Percentiles rank a stretch among this genome's conserved stretches.
phyloP scores from a whole-genome alignment of 495 filamentous ascomycete species.

The Astrocystis sublimbata region DNA sequence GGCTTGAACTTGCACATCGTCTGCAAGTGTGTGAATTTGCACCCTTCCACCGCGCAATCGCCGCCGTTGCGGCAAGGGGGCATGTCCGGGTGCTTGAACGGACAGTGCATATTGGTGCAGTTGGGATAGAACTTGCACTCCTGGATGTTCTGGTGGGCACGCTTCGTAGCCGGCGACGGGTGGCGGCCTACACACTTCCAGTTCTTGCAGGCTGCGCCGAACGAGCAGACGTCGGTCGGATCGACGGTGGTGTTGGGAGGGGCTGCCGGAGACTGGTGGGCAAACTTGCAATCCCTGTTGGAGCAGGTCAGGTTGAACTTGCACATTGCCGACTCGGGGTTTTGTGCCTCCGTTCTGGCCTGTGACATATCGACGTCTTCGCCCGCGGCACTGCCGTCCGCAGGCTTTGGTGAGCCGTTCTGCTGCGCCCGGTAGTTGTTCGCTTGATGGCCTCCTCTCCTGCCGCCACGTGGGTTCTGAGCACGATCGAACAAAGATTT shows the following conservation, averaged over 20 bases:
- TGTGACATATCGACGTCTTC: conserved; percentile 57
- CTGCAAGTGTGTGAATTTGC: conserved; percentile 85
- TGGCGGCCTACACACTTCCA: conserved; percentile 89
- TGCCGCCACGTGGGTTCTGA: conserved; percentile 44
- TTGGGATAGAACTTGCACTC: conserved; percentile 95
- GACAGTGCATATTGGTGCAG: conserved; percentile 82
- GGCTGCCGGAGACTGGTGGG: conserved; percentile 90
- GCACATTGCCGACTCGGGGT: conserved; percentile 68
- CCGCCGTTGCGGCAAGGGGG: conserved; percentile 87
- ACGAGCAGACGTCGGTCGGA: conserved; percentile 75
- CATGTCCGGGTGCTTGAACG: conserved; percentile 82
- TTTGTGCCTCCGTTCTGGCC: conserved; percentile 46
- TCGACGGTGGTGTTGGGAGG: conserved; percentile 76
- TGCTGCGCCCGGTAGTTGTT: conserved; percentile 32
- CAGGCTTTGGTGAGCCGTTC: conserved; percentile 26
- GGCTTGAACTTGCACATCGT: conserved; percentile 88
- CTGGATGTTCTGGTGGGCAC: conserved; percentile 74
- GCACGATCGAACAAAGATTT: conserved; percentile 81
- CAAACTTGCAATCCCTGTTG: conserved; percentile 86
- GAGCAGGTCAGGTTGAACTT: conserved; percentile 86
- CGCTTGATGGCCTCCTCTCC: conserved; percentile 39
- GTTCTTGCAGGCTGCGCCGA: conserved; percentile 91
- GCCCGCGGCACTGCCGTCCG: conserved; percentile 31
- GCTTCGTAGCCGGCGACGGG: conserved; percentile 82
- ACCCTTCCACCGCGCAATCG: conserved; percentile 79